Evolutionary conservation across 1,139 yeast species (phyloP), one percentile per base, ranked within the genome.

Genomic region (Yamadazyma diospyri): DNA sequence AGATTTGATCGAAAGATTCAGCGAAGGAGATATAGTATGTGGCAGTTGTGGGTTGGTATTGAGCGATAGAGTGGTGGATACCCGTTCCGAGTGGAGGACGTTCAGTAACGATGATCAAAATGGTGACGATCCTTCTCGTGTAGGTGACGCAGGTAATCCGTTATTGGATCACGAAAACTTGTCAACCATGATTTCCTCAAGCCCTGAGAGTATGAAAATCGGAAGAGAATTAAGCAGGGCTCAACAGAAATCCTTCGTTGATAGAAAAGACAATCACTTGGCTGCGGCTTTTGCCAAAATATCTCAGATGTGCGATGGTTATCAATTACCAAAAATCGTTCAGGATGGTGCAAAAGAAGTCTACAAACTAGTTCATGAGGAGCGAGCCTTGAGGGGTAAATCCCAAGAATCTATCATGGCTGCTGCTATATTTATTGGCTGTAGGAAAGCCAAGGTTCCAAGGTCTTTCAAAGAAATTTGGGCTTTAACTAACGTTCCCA

Each of bases 81-180:
- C 96, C 5, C 72, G 98, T 47, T 86, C 96, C 2, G 98, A 92
- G 68, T 92, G 98, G 98, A 85, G 98, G 69, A 92, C 98, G 2
- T 92, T 92, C 60, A 78, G 84, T 42, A 92, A 92, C 57, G 98
- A 92, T 57, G 98, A 92, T 57, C 97, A 89, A 60, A 94, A 92
- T 46, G 95, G 95, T 48, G 97, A 88, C 55, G 98, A 92, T 57
- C 98, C 98, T 4, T 82, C 94, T 48, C 97, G 98, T 84, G 98
- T 92, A 43, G 98, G 98, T 58, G 97, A 89, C 53, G 97, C 97
- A 3, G 83, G 94, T n/a, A 89, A 89, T 55, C 97, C 97, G 10
- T 64, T 89, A 40, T 69, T 94, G 48, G 97, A 89, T 51, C 85
- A 94, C 16, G 94, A 85, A 49, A 94, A 88, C 58, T 78, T 92